These are phyloP conservation scores for Alternaria sp. DNA, from an alignment of 2,329 filamentous ascomycete species.

Conservation along the genomic window DNA sequence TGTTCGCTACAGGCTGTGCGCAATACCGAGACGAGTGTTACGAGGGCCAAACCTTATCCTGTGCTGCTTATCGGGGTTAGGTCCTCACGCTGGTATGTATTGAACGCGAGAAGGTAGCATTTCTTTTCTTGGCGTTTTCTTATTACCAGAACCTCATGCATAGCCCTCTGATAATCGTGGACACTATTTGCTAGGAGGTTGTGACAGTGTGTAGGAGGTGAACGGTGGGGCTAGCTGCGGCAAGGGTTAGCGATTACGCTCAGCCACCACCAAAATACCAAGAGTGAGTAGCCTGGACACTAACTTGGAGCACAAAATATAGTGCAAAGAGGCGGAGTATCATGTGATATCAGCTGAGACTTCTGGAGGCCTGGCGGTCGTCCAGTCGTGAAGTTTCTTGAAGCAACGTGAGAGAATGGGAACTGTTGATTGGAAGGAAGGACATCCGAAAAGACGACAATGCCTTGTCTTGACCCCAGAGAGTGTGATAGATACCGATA, in stretches of 20 bases:
- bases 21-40: not conserved
- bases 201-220: not conserved
- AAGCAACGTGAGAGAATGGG: not conserved
- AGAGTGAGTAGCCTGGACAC: not conserved
- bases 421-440: not conserved
- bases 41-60: not conserved
- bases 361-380: not conserved
- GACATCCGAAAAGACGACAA: not conserved
- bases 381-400: not conserved
- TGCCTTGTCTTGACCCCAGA: not conserved
- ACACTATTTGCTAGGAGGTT: not conserved
- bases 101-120: not conserved
- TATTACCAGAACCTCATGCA: not conserved
- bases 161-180: not conserved
- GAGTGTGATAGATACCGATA: not conserved
- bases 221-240: not conserved
- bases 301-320: not conserved
- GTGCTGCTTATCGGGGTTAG: not conserved
- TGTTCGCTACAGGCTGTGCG: not conserved
- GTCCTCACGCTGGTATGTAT: not conserved
- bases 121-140: not conserved
- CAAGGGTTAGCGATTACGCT: not conserved
- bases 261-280: not conserved
- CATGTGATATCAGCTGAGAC: not conserved
- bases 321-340: constrained; percentile 1